These are phyloP conservation scores for Mortierella sp. DNA, from an alignment of 371 early-diverging fungal genomes.

Conservation along the genomic window DNA sequence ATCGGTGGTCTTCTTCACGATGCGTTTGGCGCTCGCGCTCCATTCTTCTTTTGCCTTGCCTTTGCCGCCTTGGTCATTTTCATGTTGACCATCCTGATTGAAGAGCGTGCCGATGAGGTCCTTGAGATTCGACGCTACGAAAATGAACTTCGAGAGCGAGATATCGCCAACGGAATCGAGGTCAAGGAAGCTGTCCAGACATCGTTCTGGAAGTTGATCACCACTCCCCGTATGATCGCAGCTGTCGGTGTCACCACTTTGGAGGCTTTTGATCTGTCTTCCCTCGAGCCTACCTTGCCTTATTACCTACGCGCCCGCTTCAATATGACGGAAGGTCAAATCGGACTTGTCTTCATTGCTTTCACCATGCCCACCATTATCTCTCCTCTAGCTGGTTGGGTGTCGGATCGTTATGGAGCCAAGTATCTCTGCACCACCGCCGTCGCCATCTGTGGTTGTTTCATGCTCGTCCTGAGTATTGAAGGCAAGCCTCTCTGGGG, in stretches of 20 bases:
- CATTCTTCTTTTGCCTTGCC: conserved; percentile 77
- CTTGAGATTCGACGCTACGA: conserved; percentile 32
- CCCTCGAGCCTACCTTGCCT: conserved; percentile 66
- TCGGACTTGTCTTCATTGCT: conserved; percentile 68
- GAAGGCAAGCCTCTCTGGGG: conserved; percentile 55
- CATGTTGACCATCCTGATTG: conserved; percentile 29
- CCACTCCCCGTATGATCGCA: conserved; percentile 45
- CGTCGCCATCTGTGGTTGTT: conserved; percentile 51
- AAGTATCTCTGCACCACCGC: conserved; percentile 59
- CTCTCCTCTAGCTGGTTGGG: conserved; percentile 58
- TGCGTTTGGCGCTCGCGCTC: conserved; percentile 70
- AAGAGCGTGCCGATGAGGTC: conserved; percentile 42
- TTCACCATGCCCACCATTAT: conserved; percentile 60
- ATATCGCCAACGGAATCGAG: conserved; percentile 24
- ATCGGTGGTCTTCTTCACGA: conserved; percentile 72
- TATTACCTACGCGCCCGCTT: conserved; percentile 66
- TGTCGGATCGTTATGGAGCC: conserved; percentile 60
- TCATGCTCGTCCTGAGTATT: conserved; percentile 58
- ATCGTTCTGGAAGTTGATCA: conserved; percentile 36
- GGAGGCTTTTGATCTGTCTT: conserved; percentile 47
- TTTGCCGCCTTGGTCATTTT: conserved; percentile 63
- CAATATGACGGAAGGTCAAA: conserved; percentile 61
- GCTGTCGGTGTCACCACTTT: conserved; percentile 45
- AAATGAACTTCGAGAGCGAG: conserved; percentile 36
- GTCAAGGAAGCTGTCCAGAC: conserved; percentile 13